These are phyloP conservation scores for Verbena officinalis DNA, from an alignment of 257 asterid species.

Conservation along the genomic window DNA sequence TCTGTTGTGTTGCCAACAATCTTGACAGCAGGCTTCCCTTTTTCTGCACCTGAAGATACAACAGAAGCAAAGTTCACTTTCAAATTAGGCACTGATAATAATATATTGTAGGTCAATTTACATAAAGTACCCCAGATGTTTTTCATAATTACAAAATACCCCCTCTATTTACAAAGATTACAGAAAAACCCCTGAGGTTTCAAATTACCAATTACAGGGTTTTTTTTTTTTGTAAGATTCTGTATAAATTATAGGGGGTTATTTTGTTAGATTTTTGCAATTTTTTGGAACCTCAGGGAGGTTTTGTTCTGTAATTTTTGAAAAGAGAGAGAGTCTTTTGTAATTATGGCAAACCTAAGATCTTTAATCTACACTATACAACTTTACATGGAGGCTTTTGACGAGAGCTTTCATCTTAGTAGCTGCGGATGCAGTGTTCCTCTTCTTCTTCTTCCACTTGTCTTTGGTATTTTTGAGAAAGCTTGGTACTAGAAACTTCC, in stretches of 20 bases:
- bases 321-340: no score
- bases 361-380: not conserved
- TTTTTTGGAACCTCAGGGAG: no score
- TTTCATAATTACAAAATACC: no score
- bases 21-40: constrained; percentile 32
- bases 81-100: not conserved
- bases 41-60: constrained; percentile 30
- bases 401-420: constrained; percentile 34
- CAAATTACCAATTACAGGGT: no score
- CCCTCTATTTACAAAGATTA: no score
- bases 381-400: constrained; percentile 34
- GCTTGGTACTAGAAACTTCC: constrained; percentile 42
- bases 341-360: no score
- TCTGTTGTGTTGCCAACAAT: constrained; percentile 22
- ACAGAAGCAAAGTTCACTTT: not conserved
- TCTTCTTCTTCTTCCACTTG: constrained; percentile 26
- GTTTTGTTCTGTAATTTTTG: no score
- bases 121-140: no score
- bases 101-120: not conserved
- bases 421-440: constrained; percentile 15
- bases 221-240: no score
- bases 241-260: no score
- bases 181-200: no score
- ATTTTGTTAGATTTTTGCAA: no score
- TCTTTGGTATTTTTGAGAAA: constrained; percentile 30